Evolutionary conservation across 78 protist genomes (phyloP).

Genomic region (Dictyostelium intermedium): DNA sequence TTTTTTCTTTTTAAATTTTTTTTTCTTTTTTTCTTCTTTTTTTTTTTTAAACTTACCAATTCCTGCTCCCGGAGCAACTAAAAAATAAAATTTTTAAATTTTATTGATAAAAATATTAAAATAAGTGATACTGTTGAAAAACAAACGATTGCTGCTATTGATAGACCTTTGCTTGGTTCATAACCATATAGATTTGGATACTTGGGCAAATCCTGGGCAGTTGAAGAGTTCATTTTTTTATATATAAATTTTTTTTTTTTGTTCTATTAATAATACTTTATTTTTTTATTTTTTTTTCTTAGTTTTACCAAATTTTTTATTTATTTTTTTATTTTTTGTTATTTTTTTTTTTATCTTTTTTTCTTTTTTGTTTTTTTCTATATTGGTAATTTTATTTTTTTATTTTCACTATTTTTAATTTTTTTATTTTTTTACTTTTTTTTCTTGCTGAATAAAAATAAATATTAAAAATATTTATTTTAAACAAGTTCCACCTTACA

Average conservation of each 20-base stretch:
- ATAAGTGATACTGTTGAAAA: not conserved
- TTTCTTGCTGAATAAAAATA: no score
- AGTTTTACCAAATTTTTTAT: no score
- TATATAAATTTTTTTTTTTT: not conserved
- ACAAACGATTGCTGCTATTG: not conserved
- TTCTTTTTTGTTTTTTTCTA: no score
- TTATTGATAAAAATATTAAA: not conserved
- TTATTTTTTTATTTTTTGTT: no score
- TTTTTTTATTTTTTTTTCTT: not conserved
- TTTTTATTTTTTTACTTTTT: no score
- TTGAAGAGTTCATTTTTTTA: not conserved
- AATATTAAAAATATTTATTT: no score
- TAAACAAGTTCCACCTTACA: no score
- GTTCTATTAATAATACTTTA: not conserved
- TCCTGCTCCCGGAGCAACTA: slow-evolving; percentile 15
- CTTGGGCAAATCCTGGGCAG: not conserved
- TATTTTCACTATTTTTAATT: no score
- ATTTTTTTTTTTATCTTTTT: no score
- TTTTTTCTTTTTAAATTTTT: no score
- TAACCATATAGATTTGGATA: slow-evolving; percentile 28
- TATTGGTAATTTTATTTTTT: no score
- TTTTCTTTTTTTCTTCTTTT: not conserved
- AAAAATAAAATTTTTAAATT: not conserved
- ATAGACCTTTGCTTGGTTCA: not conserved
- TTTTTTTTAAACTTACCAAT: not conserved